Conservation (phyloP, 495 filamentous ascomycete species). For the Trichodelitschia bisporula region DNA sequence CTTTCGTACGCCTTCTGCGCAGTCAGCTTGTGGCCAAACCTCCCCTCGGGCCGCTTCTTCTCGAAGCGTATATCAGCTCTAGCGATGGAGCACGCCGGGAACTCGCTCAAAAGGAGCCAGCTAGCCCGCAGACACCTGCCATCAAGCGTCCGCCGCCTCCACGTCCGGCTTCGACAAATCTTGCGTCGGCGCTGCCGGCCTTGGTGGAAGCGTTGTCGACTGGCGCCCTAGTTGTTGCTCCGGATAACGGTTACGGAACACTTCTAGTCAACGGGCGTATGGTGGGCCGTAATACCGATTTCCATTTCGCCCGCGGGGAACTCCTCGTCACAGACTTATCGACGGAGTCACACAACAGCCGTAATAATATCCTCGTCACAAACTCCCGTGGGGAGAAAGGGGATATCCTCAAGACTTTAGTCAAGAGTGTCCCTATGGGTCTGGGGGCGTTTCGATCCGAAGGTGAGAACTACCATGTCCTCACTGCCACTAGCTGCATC, state of each 20-base stretch:
- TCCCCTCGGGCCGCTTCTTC: too few relatives aligned
- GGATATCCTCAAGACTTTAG: constrained; percentile 1
- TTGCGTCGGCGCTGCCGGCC: not conserved
- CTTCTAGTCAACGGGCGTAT: not conserved
- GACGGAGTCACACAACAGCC: not conserved
- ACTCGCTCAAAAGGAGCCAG: not conserved
- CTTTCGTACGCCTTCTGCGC: not conserved
- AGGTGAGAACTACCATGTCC: too few relatives aligned
- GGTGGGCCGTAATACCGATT: constrained; percentile 1
- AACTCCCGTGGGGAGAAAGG: constrained; percentile 1
- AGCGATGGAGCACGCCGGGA: too few relatives aligned
- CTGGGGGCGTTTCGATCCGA: too few relatives aligned
- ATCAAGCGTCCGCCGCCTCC: too few relatives aligned
- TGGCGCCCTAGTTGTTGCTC: not conserved
- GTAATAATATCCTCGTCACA: constrained; percentile 1
- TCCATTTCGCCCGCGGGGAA: not conserved
- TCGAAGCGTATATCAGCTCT: too few relatives aligned
- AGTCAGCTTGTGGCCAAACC: not conserved
- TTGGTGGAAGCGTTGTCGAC: not conserved
- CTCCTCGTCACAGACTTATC: constrained; percentile 1
- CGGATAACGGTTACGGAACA: constrained; percentile 1
- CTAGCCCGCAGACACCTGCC: not conserved
- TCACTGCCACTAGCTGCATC: too few relatives aligned
- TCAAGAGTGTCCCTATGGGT: not conserved
- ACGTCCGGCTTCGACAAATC: too few relatives aligned